Base-by-base conservation (phyloP, 2,329 filamentous ascomycete genomes). In the Botryosphaeria dothidea region DNA sequence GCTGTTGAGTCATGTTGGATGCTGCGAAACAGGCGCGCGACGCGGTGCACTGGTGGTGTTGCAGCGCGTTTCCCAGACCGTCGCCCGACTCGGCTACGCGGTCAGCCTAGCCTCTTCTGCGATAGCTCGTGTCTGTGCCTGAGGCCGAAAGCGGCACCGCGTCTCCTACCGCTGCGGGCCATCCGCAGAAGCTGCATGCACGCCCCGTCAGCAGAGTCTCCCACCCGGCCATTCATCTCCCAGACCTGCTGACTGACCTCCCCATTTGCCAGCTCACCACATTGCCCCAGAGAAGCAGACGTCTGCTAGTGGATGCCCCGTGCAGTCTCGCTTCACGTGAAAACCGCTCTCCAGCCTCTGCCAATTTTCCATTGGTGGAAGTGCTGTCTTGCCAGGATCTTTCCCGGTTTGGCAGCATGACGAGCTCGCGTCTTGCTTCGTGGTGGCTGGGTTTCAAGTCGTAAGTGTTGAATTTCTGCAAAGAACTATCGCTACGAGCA, bases 111-210 rank as follows among this genome's bases (percentile, higher is more conserved):
- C 46, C 23, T 6, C 21, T 6, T 29, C n/a, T 11, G 36, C 6
- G 9, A 19, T 27, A n/a, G 52, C 36, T 17, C 23, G 21, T 9
- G 8, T 27, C 52, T 29, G 52, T 57, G 52, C 52, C 52, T 57
- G 52, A 57, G 52, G 52, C 52, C 52, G 21, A 13, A 57, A 57
- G 23, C 36, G 23, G 52, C 34, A 43, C 52, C 23, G 38, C 52
- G 8, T 57, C 36, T 29, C 34, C 15, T 57, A 21, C 23, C 36
- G 52, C 52, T 29, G 36, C 31, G 15, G 31, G 19, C 51, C 51
- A 38, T 56, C 31, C 15, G 51, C 51, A 38, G 4, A 15, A 1
- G 49, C 31, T 56, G 29, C 51, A 38, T 36, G 51, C 51, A n/a
- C 31, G 31, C 31, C 21, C 29, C 29, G 49, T 52, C 49, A 52